Base-by-base conservation (phyloP, 257 asterid genomes). In the Asclepias syriaca region DNA sequence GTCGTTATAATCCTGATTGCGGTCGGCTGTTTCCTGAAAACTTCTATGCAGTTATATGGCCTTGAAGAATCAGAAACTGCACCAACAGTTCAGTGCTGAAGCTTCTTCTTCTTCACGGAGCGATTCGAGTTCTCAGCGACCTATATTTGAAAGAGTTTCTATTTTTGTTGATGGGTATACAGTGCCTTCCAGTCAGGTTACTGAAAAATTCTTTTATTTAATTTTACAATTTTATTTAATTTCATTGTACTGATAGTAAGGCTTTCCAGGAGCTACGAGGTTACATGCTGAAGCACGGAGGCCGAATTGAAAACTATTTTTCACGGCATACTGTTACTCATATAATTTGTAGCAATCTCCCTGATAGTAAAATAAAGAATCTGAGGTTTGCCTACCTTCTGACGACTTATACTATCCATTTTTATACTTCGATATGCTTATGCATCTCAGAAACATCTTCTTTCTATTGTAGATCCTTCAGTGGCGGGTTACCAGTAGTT, bases 111-210 rank as follows among this genome's bases (percentile, higher is more conserved):
- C 97, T 82, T 82, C 57, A 15, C 57, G 64, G 69, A 81, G 85
- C 69, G 92, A 84, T 24, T 69, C 88, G 45, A 71, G 69, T 71
- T 79, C 80, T 32, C 86, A 77, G 78, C 87, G 66, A 49, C 76
- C 85, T 81, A 83, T 91, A 75, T 94, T 94, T 83, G 73, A 72
- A 10, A 93, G 99, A 48, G 95, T 94, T 77, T 87, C 96, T 1
- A 91, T 94, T 72, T 94, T 94, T 83, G 97, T 94, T 49, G 99
- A 94, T 85, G 99, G 99, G 80, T 94, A 91, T 77, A 94, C 99
- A 11, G 83, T 89, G 76, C 99, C 99, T 50, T 88, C 99, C 37
- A 89, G 88, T 79, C 99, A 94, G 99, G 99, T 93, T 75, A 34
- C 14, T 1, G 49, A 55, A 2, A 65, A n/a, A 57, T 49, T 37